A percentile compares a stretch with the other conserved stretches of the same genome.
Conservation (phyloP, 2,329 filamentous ascomycete genomes). For the Pleomassaria siparia region DNA sequence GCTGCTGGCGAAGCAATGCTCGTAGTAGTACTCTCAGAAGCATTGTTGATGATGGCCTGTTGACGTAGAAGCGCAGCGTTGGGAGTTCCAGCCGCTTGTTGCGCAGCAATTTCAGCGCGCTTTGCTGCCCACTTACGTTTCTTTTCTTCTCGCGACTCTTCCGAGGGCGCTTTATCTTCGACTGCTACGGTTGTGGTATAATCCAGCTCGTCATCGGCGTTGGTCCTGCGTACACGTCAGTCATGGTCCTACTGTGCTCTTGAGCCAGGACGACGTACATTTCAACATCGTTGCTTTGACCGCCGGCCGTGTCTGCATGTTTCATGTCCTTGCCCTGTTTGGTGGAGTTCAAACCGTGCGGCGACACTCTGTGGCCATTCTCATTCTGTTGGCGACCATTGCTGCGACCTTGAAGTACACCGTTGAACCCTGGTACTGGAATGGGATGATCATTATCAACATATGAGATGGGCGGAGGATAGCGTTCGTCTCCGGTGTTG, state of each 20-base stretch:
- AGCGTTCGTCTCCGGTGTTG: conserved; percentile 47
- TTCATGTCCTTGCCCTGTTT: not conserved
- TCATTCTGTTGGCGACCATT: not conserved
- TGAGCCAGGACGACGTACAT: not conserved
- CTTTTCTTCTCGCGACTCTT: conserved; percentile 38
- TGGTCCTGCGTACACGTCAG: not conserved
- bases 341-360: not conserved
- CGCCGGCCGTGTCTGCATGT: not conserved
- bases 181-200: conserved; percentile 14
- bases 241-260: conserved; percentile 37
- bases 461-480: conserved; percentile 27
- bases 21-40: conserved; percentile 58
- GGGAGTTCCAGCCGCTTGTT: conserved; percentile 35
- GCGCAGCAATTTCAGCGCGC: conserved; percentile 13
- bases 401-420: not conserved
- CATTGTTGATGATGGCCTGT: conserved; percentile 68
- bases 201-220: conserved; percentile 20
- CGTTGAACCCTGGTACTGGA: not conserved
- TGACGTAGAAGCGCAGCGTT: conserved; percentile 69
- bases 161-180: conserved; percentile 28
- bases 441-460: conserved; percentile 33
- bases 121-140: conserved; percentile 36
- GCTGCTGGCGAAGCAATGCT: conserved; percentile 47
- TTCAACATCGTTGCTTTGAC: not conserved
- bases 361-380: not conserved